Conservation (phyloP, 352 stramenopile genomes). For the Blastocystis sp. region DNA sequence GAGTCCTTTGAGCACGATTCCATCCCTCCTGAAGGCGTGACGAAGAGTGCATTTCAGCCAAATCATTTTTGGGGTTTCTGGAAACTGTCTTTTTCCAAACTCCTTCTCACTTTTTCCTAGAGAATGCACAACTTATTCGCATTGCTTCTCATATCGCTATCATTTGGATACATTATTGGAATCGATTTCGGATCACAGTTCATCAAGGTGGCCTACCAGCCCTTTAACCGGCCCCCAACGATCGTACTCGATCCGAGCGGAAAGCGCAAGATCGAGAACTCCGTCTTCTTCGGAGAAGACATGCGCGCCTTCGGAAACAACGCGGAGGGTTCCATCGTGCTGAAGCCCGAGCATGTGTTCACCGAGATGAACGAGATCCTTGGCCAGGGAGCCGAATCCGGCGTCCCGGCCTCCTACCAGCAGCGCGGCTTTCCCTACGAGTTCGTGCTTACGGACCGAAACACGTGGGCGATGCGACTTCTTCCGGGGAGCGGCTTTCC, state of each 20-base stretch:
- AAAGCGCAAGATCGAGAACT: constrained; percentile 49
- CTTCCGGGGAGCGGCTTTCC: constrained; percentile 3
- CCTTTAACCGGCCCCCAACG: not conserved
- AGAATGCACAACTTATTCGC: constrained; percentile 15
- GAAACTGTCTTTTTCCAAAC: too few relatives aligned
- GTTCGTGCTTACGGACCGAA: constrained; percentile 22
- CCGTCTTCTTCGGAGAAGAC: constrained; percentile 31
- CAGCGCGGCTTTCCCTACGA: constrained; percentile 32
- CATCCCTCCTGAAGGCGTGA: too few relatives aligned
- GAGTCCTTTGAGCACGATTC: too few relatives aligned
- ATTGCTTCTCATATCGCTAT: not conserved
- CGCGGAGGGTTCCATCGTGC: not conserved
- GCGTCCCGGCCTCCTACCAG: constrained; percentile 1
- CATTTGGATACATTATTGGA: constrained; percentile 30
- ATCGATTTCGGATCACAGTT: constrained; percentile 60
- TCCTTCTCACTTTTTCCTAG: too few relatives aligned
- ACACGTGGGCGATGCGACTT: constrained; percentile 23
- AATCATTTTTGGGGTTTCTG: too few relatives aligned
- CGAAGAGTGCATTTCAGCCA: too few relatives aligned
- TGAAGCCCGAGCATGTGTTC: constrained; percentile 26
- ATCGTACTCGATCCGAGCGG: constrained; percentile 36
- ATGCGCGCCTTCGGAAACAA: constrained; percentile 17
- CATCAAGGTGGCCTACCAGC: constrained; percentile 56
- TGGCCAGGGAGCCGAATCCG: constrained; percentile 30
- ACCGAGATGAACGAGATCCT: constrained; percentile 22